Percentiles rank a stretch among this genome's conserved stretches.
These are phyloP conservation scores for Leccinum cinnamomeum DNA, from an alignment of 1,284 basidiomycete species.

Conservation along the genomic window DNA sequence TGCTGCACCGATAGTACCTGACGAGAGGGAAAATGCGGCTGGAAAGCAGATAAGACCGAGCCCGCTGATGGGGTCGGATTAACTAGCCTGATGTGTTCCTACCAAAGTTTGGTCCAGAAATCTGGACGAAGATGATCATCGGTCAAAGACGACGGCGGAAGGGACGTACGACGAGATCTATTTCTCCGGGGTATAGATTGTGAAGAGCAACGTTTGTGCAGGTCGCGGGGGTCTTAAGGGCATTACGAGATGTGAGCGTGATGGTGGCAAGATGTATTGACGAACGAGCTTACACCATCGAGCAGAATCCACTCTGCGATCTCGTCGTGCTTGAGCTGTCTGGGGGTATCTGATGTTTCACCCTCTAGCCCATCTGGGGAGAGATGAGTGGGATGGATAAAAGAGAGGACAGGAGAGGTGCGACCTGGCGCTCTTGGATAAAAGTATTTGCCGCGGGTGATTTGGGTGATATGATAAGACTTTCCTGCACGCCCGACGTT, in stretches of 20 bases:
- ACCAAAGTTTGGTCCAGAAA: slow-evolving; percentile 76
- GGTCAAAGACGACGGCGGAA: background rate
- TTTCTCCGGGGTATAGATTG: slow-evolving; percentile 80
- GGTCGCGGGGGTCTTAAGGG: slow-evolving; percentile 78
- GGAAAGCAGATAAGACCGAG: slow-evolving; percentile 13
- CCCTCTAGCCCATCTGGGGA: slow-evolving; percentile 62
- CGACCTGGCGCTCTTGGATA: slow-evolving; percentile 69
- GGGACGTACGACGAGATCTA: slow-evolving; percentile 76
- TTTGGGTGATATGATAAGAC: slow-evolving; percentile 82
- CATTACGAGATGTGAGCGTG: slow-evolving; percentile 10
- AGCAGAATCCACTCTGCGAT: slow-evolving; percentile 87
- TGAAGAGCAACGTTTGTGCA: slow-evolving; percentile 89
- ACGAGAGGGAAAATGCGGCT: slow-evolving; percentile 86
- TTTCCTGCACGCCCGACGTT: slow-evolving; percentile 52
- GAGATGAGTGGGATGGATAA: slow-evolving; percentile 7
- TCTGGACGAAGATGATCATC: slow-evolving; percentile 39
- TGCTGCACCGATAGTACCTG: slow-evolving; percentile 89
- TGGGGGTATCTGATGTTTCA: slow-evolving; percentile 58
- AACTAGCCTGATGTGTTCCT: slow-evolving; percentile 74
- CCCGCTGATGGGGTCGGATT: background rate
- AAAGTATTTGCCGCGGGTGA: slow-evolving; percentile 75
- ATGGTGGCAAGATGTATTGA: slow-evolving; percentile 6
- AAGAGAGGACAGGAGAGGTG: background rate
- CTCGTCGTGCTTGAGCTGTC: slow-evolving; percentile 74
- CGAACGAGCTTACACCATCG: slow-evolving; percentile 61